Base-by-base conservation (phyloP, 2,329 filamentous ascomycete genomes). In the Cladosporium austrohemisphaericum region DNA sequence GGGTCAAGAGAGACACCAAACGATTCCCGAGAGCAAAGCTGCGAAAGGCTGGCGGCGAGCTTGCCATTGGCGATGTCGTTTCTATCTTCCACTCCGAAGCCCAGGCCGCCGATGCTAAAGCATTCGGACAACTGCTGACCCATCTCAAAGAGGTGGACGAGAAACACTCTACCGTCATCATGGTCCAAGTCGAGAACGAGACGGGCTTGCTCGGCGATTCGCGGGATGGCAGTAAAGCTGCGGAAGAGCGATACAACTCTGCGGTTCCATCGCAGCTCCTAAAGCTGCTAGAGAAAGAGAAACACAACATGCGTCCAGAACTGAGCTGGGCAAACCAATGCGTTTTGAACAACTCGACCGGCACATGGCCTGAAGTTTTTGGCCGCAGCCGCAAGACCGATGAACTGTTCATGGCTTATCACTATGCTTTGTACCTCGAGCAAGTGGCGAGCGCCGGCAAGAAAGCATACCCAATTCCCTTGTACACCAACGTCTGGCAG, bases 131-230 rank as follows among this genome's bases (percentile, higher is more conserved):
- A 26, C 57, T 75, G 8, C 63, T 74, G 63, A 52, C 54, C 4
- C 70, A 74, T 43, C 38, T 74, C 9, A 68, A 69, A 5, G 61
- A 73, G 2, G 57, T 78, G 4, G 76, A 79, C 37, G 62, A 61
- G 1, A 58, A 67, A 9, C 66, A 78, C 35, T 68, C 64, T 2
- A 80, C 76, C 0, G 76, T 80, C 0, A 54, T 80, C 2, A 79
- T 79, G 77, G 70, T 79, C 0, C 77, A 80, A 53, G 76, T 80
- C n/a, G 74, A 80, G 59, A 80, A 80, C 33, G 77, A 80, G 61
- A 69, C 68, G 0, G 77, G 77, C 0, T 52, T 79, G 0, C 63
- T 79, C 0, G 75, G 76, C 0, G 76, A 79, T 55, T 78, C 71
- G 6, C 67, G 76, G 18, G 77, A 79, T 55, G 64, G 71, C 2